phyloP scores from a whole-genome alignment of 331 rosid genomes.

The Quercus phellos region DNA sequence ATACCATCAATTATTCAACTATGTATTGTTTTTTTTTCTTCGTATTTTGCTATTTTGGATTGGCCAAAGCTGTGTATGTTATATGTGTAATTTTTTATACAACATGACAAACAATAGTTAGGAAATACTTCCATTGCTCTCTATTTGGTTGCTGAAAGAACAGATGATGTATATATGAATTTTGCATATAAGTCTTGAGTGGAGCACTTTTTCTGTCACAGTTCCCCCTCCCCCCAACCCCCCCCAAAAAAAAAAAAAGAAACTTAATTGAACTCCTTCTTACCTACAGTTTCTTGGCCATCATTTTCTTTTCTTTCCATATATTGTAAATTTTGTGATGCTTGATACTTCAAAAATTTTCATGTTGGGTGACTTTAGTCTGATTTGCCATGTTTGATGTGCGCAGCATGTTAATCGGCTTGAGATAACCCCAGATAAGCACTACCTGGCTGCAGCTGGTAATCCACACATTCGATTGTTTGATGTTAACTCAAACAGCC shows the following conservation, averaged over 20 bases:
- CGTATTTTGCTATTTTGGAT: too few relatives aligned
- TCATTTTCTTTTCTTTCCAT: neutral
- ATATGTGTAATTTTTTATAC: neutral
- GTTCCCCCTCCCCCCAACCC: too few relatives aligned
- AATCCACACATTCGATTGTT: conserved; percentile 94
- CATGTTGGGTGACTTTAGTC: conserved; percentile 17
- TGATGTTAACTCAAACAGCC: conserved; percentile 85
- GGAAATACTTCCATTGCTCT: neutral
- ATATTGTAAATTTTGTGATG: neutral
- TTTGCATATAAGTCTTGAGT: neutral
- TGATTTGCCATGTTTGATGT: conserved; percentile 23
- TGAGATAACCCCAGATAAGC: conserved; percentile 97
- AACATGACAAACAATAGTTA: neutral
- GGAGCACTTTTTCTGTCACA: neutral
- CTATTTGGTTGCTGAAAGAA: neutral
- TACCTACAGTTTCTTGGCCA: neutral
- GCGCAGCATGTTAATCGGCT: conserved; percentile 86
- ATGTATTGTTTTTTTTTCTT: too few relatives aligned
- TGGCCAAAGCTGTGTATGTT: too few relatives aligned
- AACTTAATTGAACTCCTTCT: neutral
- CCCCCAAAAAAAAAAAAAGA: neutral
- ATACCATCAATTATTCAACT: too few relatives aligned
- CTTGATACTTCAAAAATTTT: neutral
- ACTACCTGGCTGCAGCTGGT: conserved; percentile 90
- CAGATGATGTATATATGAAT: neutral